A percentile compares a stretch with the other conserved stretches of the same genome.
Evolutionary conservation across 108 stramenopile species (phyloP).

Genomic region (Cyclotella kingstonii): DNA sequence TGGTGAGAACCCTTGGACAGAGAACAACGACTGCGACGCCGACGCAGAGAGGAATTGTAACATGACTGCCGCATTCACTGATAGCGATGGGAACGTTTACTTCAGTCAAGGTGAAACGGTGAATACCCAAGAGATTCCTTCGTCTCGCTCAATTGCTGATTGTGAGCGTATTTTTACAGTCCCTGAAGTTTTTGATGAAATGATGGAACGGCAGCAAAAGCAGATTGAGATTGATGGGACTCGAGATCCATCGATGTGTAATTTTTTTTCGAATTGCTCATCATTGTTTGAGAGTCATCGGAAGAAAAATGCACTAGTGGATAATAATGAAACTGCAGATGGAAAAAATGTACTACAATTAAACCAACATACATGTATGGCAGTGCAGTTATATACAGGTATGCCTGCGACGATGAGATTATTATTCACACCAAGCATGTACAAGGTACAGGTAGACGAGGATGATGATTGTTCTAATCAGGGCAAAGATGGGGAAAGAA

Average conservation of each 20-base stretch:
- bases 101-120: not conserved
- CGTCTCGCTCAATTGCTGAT: conserved; percentile 6
- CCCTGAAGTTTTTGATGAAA: conserved; percentile 37
- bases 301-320: not conserved
- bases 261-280: conserved; percentile 55
- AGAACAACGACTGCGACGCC: not conserved
- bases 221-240: conserved; percentile 86
- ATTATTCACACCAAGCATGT: conserved; percentile 30
- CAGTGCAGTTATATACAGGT: conserved; percentile 33
- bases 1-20: not conserved
- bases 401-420: conserved; percentile 23
- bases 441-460: conserved; percentile 17
- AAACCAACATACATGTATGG: conserved; percentile 24
- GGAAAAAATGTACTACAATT: not conserved
- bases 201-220: conserved; percentile 26
- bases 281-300: not conserved
- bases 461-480: not conserved
- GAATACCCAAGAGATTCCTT: not conserved
- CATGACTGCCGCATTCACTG: not conserved
- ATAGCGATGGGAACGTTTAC: not conserved
- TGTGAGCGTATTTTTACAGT: conserved; percentile 46
- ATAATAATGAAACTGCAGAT: not conserved
- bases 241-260: conserved; percentile 58
- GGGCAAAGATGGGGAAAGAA: not conserved
- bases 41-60: not conserved